phyloP scores from a whole-genome alignment of 257 asterid species.

The Capsicum chinense region DNA sequence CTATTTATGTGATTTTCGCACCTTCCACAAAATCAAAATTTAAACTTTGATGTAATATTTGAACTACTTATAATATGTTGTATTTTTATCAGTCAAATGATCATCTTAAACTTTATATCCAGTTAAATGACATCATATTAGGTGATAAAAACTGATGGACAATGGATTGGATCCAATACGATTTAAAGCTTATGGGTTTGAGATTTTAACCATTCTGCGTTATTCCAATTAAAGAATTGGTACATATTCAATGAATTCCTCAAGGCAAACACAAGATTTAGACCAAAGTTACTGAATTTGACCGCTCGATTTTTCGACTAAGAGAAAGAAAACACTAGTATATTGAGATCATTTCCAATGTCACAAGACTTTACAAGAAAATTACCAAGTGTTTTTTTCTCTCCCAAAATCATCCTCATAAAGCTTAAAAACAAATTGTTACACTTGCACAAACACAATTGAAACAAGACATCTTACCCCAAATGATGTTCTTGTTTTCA shows the following conservation, averaged over 20 bases:
- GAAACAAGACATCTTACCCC: conserved; percentile 47
- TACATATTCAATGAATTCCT: no score
- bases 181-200: no score
- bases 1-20: not conserved
- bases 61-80: not conserved
- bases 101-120: not conserved
- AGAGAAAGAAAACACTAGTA: not conserved
- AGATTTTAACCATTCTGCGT: not conserved
- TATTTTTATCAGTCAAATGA: not conserved
- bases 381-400: not conserved
- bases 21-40: not conserved
- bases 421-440: conserved; percentile 12
- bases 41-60: not conserved
- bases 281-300: not conserved
- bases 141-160: not conserved
- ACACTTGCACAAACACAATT: conserved; percentile 39
- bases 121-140: not conserved
- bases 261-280: no score
- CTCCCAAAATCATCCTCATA: not conserved
- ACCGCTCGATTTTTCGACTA: not conserved
- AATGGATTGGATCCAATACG: not conserved
- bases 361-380: conserved; percentile 26
- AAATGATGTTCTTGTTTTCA: conserved; percentile 41
- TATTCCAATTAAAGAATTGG: no score
- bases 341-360: not conserved